Percentiles rank a stretch among this genome's conserved stretches.
Evolutionary conservation across 768 basidiomycete species (phyloP).

Genomic region (Krasilnikovozyma curviuscula): DNA sequence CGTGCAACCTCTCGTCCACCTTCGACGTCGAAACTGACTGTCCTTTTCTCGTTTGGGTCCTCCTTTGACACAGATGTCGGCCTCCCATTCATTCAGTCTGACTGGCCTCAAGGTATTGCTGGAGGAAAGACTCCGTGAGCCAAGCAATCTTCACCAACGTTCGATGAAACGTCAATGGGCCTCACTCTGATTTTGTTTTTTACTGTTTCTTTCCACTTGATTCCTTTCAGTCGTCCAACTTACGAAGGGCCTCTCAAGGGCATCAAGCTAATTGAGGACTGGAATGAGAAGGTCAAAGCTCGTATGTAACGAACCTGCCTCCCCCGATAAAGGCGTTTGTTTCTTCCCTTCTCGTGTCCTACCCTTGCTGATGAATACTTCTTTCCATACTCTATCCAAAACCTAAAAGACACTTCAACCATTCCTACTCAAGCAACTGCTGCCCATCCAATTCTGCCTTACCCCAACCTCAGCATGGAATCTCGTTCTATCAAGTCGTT

Average conservation of each 20-base stretch:
- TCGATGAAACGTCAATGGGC: too few relatives aligned
- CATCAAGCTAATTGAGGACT: conserved; percentile 21
- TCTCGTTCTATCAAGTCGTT: neutral
- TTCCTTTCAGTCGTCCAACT: too few relatives aligned
- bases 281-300: conserved; percentile 18
- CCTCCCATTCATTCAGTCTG: too few relatives aligned
- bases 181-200: too few relatives aligned
- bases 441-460: conserved; percentile 24
- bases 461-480: conserved; percentile 21
- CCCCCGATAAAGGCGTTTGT: too few relatives aligned
- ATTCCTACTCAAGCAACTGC: conserved; percentile 20
- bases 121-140: conserved; percentile 12
- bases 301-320: conserved; percentile 16
- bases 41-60: neutral
- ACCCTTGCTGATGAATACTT: neutral
- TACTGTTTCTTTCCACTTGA: too few relatives aligned
- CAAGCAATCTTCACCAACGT: conserved; percentile 16
- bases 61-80: neutral
- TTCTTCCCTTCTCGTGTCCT: neutral
- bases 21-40: neutral
- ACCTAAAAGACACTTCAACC: conserved; percentile 14
- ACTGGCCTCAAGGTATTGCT: too few relatives aligned
- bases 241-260: conserved; percentile 20
- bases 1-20: neutral
- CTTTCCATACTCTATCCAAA: conserved; percentile 8